Evolutionary conservation across 306 rosid species (phyloP).

Genomic region (Ormosia semicastrata): DNA sequence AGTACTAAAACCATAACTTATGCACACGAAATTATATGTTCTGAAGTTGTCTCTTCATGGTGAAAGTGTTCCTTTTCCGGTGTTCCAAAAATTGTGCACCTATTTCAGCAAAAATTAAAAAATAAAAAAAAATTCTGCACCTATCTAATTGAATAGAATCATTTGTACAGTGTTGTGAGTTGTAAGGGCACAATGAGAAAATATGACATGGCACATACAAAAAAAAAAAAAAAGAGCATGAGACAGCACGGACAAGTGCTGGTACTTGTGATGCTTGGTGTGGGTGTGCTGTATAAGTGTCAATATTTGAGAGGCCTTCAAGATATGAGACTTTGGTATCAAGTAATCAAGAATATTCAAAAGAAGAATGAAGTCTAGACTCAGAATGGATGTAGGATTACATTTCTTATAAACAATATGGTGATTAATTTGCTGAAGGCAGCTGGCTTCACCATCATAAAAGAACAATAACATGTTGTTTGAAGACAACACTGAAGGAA

Average conservation of each 20-base stretch:
- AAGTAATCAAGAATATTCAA: not conserved
- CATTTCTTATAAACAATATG: conserved; percentile 3
- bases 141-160: not conserved
- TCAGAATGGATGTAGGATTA: not conserved
- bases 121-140: not conserved
- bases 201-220: not conserved
- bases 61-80: not conserved
- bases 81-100: not conserved
- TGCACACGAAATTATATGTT: not conserved
- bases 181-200: not conserved
- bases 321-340: not conserved
- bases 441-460: not conserved
- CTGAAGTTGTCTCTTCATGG: conserved; percentile 12
- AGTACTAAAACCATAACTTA: too few species aligned
- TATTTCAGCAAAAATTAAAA: not conserved
- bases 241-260: not conserved
- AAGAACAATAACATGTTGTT: not conserved
- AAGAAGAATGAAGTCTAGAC: not conserved
- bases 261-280: not conserved
- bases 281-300: not conserved
- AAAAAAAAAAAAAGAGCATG: not conserved
- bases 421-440: conserved; percentile 6
- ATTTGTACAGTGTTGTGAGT: not conserved
- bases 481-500: not conserved
- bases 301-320: not conserved